Base-by-base conservation (phyloP, 768 basidiomycete genomes). In the Hypholoma fasciculare region DNA sequence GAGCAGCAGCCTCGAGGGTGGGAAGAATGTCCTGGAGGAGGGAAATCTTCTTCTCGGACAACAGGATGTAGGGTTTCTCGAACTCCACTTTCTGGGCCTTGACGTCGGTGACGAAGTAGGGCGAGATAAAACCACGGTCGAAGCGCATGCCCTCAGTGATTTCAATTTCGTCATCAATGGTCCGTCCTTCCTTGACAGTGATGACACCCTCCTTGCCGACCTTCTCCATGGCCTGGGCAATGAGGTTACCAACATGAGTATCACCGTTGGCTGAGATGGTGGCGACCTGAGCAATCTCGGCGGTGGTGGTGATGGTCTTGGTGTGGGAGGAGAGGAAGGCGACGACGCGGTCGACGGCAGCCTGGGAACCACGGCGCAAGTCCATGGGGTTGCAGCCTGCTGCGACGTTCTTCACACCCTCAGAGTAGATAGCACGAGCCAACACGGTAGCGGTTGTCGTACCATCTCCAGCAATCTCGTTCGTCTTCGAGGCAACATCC, bases 301-400 rank as follows among this genome's bases (percentile, higher is more conserved):
- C 92, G 14, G 90, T 93, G 40, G 96, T 99, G 61, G 96, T 99
- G 76, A 99, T 94, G 46, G 88, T 92, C 72, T 94, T 89, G 64
- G 96, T 88, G 72, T 98, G 88, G 16, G 85, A 73, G 58, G 96
- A 82, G 63, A 99, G 85, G 79, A 90, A 95, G 67, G 91, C 85
- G 62, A 98, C 90, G 65, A 99, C 94, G 63, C 91, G 90, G 73
- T 96, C 92, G 47, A 99, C 96, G 49, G 96, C 96, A 9, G 94
- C 92, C 71, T 99, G 96, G 9, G 96, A 88, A 52, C 96, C 96
- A n/a, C 96, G 89, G 61, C 96, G 94, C 59, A 98, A 92, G 78
- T 99, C 96, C 96, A 98, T 99, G 12, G 96, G 96, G 79, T 96
- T 97, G 83, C 96, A 99, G 3, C 96, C 96, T 9, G 96, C 96